phyloP scores from a whole-genome alignment of 768 basidiomycete species.

The Fomitopsis pulvina region DNA sequence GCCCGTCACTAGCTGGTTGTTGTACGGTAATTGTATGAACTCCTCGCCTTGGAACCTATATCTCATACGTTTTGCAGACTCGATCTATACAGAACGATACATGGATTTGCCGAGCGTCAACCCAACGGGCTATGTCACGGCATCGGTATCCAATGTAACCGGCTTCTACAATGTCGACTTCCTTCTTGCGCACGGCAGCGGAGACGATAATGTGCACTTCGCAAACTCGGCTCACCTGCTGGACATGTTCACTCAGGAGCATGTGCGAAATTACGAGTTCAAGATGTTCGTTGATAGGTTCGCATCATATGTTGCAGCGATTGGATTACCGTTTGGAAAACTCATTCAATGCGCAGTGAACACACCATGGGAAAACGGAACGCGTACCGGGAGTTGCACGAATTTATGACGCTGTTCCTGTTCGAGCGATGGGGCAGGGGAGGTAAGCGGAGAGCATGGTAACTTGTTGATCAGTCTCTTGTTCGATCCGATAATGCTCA shows the following conservation, averaged over 20 bases:
- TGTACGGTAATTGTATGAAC: constrained; percentile 51
- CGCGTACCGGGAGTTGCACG: constrained; percentile 78
- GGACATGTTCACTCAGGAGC: constrained; percentile 82
- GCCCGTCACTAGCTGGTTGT: constrained; percentile 84
- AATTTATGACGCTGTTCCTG: constrained; percentile 81
- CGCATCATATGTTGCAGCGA: constrained; percentile 17
- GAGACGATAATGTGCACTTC: constrained; percentile 96
- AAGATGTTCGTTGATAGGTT: constrained; percentile 97
- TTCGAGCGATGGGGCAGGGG: constrained; percentile 93
- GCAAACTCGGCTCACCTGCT: constrained; percentile 86
- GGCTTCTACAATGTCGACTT: constrained; percentile 79
- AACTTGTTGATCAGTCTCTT: no score
- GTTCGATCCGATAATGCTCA: not conserved
- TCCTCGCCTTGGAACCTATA: not conserved
- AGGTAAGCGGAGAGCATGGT: constrained; percentile 58
- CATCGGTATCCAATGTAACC: constrained; percentile 82
- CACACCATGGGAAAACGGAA: constrained; percentile 70
- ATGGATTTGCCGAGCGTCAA: constrained; percentile 83
- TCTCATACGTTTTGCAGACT: constrained; percentile 45
- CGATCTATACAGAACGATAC: constrained; percentile 96
- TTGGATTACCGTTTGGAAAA: constrained; percentile 12
- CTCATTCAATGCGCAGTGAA: constrained; percentile 45
- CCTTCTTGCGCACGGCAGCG: constrained; percentile 87
- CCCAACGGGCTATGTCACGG: constrained; percentile 81
- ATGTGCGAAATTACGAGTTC: constrained; percentile 74